A percentile compares a stretch with the other conserved stretches of the same genome.
Evolutionary conservation across 345 rosid species (phyloP).

Genomic region (Psidium friedrichsthalianum): DNA sequence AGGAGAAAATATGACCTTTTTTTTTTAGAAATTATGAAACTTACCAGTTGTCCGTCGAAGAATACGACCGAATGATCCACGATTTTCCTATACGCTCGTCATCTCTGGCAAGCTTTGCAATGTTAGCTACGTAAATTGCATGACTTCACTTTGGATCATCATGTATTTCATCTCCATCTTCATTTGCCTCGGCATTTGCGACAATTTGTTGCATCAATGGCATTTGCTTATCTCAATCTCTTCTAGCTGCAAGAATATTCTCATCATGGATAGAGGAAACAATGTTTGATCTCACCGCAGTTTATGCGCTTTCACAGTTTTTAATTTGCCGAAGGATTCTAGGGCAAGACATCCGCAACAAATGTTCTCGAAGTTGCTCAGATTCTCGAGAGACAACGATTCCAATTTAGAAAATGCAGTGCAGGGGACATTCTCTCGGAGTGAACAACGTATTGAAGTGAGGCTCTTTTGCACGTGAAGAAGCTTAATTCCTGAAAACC

Average conservation of each 20-base stretch:
- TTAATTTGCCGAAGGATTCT: neutral
- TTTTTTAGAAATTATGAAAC: fast-evolving
- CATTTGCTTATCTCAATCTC: neutral
- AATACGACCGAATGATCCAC: fast-evolving
- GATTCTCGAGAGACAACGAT: neutral
- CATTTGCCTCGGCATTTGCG: neutral
- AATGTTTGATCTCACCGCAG: neutral
- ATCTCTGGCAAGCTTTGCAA: fast-evolving
- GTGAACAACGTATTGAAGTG: neutral
- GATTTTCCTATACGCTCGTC: neutral
- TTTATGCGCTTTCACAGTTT: neutral
- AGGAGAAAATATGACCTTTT: fast-evolving
- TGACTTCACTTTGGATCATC: fast-evolving
- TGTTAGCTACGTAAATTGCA: neutral
- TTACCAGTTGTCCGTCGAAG: fast-evolving
- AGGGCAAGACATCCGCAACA: neutral
- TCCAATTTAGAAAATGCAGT: neutral
- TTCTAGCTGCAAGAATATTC: neutral
- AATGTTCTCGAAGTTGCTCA: neutral
- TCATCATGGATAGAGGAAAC: neutral
- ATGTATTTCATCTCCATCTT: fast-evolving
- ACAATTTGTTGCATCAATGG: neutral
- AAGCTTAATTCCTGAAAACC: neutral
- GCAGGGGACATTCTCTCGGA: neutral
- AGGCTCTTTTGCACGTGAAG: neutral